Conservation (phyloP, 805 yeast genomes). For the Grigorovia jiainica region DNA sequence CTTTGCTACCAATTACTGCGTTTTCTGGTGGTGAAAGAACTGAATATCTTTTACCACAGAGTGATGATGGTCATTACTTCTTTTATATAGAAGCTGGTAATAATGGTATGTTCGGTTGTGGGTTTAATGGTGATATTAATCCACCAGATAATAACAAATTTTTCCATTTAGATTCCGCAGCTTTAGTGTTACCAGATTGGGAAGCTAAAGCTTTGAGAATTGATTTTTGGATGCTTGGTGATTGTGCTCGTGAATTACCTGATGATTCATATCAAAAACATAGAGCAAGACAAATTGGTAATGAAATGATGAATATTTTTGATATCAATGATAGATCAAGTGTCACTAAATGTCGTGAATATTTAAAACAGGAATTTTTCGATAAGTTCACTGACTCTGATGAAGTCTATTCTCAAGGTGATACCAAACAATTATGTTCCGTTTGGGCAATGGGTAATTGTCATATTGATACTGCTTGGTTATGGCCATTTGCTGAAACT, state of each 20-base stretch:
- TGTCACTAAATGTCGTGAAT: constrained; percentile 55
- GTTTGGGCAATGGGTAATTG: constrained; percentile 90
- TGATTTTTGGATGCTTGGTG: constrained; percentile 84
- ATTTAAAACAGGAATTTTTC: constrained; percentile 44
- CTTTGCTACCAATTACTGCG: constrained; percentile 63
- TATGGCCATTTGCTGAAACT: constrained; percentile 99
- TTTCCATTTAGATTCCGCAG: constrained; percentile 61
- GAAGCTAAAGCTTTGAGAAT: constrained; percentile 67
- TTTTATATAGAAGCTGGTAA: constrained; percentile 87
- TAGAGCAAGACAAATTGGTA: constrained; percentile 72
- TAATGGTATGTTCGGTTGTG: constrained; percentile 88
- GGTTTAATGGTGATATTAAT: constrained; percentile 46
- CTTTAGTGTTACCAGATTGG: constrained; percentile 69
- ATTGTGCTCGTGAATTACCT: constrained; percentile 81
- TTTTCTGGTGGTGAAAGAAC: constrained; percentile 78
- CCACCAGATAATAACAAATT: constrained; percentile 67
- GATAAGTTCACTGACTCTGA: constrained; percentile 59
- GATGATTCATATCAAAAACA: constrained; percentile 74
- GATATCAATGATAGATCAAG: constrained; percentile 58
- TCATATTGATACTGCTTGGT: constrained; percentile 97
- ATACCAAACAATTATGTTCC: constrained; percentile 33
- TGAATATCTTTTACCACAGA: constrained; percentile 58
- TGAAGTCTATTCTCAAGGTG: constrained; percentile 46
- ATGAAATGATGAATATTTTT: constrained; percentile 72
- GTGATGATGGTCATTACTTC: constrained; percentile 40